Evolutionary conservation across 169 alveolate genomes (phyloP), one percentile per base, ranked within the genome.

Genomic region (Plasmodium gonderi): DNA sequence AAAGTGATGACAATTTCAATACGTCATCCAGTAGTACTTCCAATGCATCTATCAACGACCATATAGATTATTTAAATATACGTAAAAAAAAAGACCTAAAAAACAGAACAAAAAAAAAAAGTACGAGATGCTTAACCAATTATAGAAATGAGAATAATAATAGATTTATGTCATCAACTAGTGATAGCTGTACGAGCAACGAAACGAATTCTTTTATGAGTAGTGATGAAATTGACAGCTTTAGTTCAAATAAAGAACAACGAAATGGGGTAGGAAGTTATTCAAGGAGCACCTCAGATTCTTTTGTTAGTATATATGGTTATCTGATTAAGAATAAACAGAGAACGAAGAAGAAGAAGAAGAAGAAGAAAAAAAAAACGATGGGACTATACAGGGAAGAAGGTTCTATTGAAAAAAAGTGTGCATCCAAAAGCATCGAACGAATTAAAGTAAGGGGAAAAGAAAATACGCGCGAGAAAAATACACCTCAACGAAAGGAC

Each of bases 251-350:
- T 75, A 89, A 38, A 51, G 80, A 80, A 8, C 79, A 76, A 38
- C 45, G 91, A 0, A 38, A 54, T 26, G 74, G 51, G 0, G 36
- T 9, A 7, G 72, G 26, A 3, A 60, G 38, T 5, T 69, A 40
- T 31, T 45, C 77, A 17, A 51, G 95, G 11, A 40, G 49, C 67
- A 44, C 93, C 23, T 31, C 87, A 17, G 90, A 91, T 26, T 81
- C 91, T 20, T 81, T 72, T 33, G 76, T 90, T 79, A 79, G 93
- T 38, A 75, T 80, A 8, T 91, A 83, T 40, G 91, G 91, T 0
- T 83, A 91, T 75, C 60, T 83, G 38, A 79, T 85, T 38, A 79
- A 87, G 23, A 80, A 69, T 80, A 65, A 60, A 65, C 68, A 72
- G 38, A 17, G 74, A 26, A 47, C 33, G 20, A 33, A 77, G 79